These are phyloP conservation scores for Bocquillonia castaneifolia DNA, from an alignment of 441 rosid species.

Conservation along the genomic window DNA sequence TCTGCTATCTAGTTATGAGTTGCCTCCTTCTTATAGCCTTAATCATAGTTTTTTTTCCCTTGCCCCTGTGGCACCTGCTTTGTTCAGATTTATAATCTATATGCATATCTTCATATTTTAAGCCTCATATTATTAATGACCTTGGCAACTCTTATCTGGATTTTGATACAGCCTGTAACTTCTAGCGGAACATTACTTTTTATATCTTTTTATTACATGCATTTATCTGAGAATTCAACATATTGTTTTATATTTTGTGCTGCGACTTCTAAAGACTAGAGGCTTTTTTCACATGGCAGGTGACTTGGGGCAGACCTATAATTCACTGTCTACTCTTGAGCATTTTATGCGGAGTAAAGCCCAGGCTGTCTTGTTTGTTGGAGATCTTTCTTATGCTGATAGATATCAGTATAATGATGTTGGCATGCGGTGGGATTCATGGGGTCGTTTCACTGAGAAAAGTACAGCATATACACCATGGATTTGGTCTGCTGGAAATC, in stretches of 20 bases:
- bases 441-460: constrained; percentile 56
- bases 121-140: neutral
- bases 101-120: neutral
- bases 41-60: neutral
- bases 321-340: constrained; percentile 55
- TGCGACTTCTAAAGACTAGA: neutral
- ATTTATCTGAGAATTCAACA: neutral
- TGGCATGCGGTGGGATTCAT: constrained; percentile 54
- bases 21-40: neutral
- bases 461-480: constrained; percentile 60
- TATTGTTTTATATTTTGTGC: neutral
- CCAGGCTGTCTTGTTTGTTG: constrained; percentile 48
- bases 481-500: constrained; percentile 64
- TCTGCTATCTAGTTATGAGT: neutral
- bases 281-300: constrained; percentile 32
- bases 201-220: neutral
- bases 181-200: neutral
- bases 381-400: constrained; percentile 64
- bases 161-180: neutral
- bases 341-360: constrained; percentile 53
- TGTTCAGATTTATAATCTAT: neutral
- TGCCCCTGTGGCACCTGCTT: neutral
- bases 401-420: constrained; percentile 48
- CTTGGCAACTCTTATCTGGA: neutral
- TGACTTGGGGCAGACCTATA: constrained; percentile 61